Conservation (phyloP, 306 rosid species). For the Dryas alaskensis region DNA sequence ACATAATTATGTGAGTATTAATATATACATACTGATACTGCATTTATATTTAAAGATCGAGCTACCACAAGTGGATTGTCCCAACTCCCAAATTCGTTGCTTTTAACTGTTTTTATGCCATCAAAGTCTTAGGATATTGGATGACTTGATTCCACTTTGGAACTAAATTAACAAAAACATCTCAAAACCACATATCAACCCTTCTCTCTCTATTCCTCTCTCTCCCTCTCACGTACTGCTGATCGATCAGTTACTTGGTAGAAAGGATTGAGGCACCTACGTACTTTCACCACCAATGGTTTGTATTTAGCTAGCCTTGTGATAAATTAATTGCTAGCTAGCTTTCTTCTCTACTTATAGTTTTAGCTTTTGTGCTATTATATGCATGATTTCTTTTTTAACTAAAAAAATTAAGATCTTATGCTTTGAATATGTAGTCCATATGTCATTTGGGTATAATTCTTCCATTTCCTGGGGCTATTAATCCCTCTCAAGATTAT, state of each 20-base stretch:
- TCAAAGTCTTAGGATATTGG: constrained; percentile 6
- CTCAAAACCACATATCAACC: not conserved
- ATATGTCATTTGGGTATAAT: too few species aligned
- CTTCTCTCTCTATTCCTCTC: not conserved
- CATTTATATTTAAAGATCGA: not conserved
- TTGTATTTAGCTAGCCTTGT: not conserved
- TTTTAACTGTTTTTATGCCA: not conserved
- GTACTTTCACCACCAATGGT: not conserved
- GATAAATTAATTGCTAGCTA: not conserved
- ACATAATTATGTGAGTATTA: constrained; percentile 43
- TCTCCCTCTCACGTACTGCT: not conserved
- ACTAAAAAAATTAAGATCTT: too few species aligned
- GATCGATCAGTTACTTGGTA: not conserved
- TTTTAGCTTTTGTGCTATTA: too few species aligned
- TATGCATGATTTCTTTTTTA: too few species aligned
- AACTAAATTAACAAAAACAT: not conserved
- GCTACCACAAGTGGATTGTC: too few species aligned
- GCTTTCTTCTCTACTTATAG: not conserved
- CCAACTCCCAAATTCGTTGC: not conserved
- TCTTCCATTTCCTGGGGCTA: too few species aligned
- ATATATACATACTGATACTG: not conserved
- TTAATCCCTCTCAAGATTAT: too few species aligned
- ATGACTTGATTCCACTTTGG: not conserved
- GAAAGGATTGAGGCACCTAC: constrained; percentile 7
- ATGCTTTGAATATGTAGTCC: too few species aligned